phyloP scores from a whole-genome alignment of 2,329 filamentous ascomycete species.

The Cladosporium colombiae region DNA sequence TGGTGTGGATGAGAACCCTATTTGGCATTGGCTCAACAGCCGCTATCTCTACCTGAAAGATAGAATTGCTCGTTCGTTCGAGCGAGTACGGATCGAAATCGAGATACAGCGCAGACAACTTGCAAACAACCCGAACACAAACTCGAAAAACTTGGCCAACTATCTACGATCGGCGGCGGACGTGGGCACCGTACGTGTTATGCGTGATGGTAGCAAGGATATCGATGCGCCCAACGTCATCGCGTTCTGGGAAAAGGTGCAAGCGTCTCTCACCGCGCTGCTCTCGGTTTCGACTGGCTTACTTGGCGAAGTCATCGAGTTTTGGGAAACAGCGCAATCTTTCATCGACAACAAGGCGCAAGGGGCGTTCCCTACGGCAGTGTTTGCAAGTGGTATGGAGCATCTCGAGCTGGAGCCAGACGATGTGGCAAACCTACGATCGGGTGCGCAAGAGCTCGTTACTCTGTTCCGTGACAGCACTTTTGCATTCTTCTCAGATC shows the following conservation, averaged over 20 bases:
- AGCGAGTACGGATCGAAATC: constrained; percentile 87
- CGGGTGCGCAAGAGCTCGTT: constrained; percentile 79
- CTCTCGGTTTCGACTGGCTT: constrained; percentile 75
- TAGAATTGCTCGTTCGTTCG: constrained; percentile 76
- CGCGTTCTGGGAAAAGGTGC: constrained; percentile 90
- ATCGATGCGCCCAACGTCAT: constrained; percentile 80
- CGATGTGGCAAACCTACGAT: constrained; percentile 70
- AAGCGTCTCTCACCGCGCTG: constrained; percentile 70
- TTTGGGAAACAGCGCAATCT: constrained; percentile 87
- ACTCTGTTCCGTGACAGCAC: constrained; percentile 78
- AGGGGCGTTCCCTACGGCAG: constrained; percentile 63
- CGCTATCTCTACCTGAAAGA: constrained; percentile 86
- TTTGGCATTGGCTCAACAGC: constrained; percentile 92
- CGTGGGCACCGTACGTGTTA: constrained; percentile 22
- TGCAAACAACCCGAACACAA: constrained; percentile 71
- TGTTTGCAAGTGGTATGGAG: constrained; percentile 65
- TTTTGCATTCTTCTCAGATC: constrained; percentile 78
- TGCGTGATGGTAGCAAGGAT: constrained; percentile 49
- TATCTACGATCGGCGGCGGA: constrained; percentile 70
- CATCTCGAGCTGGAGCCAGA: constrained; percentile 79
- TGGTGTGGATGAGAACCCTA: constrained; percentile 92
- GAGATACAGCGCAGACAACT: constrained; percentile 84
- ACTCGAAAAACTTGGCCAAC: constrained; percentile 66
- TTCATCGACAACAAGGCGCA: constrained; percentile 89
- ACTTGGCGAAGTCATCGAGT: constrained; percentile 85